Base-by-base conservation (phyloP, 257 asterid species). In the Linderniella brevidens region DNA sequence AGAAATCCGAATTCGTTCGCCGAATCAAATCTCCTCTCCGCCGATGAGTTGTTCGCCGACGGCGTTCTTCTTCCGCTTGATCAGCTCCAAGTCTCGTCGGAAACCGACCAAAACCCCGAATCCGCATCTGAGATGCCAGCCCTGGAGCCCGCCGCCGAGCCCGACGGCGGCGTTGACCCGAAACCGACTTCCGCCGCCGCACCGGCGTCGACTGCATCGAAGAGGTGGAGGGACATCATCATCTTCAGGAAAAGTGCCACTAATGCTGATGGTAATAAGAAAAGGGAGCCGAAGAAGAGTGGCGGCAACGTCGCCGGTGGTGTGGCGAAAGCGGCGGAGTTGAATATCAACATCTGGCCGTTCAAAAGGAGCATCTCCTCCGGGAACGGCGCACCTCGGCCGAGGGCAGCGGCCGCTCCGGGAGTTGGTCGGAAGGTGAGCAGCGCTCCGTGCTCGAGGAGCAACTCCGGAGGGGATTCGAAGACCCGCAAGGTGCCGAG, bases 371-470 rank as follows among this genome's bases (percentile, higher is more conserved):
- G 94, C 49, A 88, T 92, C 74, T 88, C 98, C 45, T 90, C 98
- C 60, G 98, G 98, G 0, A 88, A 74, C 35, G 70, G 78, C 41
- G 94, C 82, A 5, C 36, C 54, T 8, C 74, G 92, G 69, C 92
- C 86, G 8, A 64, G 90, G 15, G 41, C 78, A 44, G 52, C 76
- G 62, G 61, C 63, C 19, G 46, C 71, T n/a, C n/a, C n/a, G n/a
- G n/a, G n/a, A n/a, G n/a, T n/a, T 13, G 11, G 36, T 5, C 71
- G 98, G 70, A 88, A 80, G 57, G 94, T 73, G 58, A 84, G 96
- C 47, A 84, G 96, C 55, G 95, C 96, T 17, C 96, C 98, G 37
- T 88, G 98, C 60, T 84, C 96, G 11, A 46, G 98, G 66, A 84
- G 98, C n/a, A 88, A 88, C 78, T 88, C 96, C 0, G 64, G 72